phyloP scores from a whole-genome alignment of 2,329 filamentous ascomycete species.

The Xylaria sp. region DNA sequence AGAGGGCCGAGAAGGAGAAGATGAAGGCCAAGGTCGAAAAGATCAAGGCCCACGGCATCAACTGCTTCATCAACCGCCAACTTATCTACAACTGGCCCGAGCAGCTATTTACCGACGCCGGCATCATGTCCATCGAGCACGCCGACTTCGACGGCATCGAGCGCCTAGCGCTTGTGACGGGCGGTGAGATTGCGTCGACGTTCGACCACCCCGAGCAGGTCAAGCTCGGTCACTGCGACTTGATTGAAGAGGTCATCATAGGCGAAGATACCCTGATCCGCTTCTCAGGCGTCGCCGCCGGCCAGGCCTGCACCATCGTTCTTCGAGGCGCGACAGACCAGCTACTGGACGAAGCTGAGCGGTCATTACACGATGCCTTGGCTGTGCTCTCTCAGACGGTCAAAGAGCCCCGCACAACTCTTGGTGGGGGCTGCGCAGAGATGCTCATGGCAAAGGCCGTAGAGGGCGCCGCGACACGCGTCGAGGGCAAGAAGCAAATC shows the following conservation, averaged over 20 bases:
- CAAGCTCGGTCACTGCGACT: constrained; percentile 92
- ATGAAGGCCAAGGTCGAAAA: constrained; percentile 99
- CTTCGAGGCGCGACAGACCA: constrained; percentile 96
- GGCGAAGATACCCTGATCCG: constrained; percentile 97
- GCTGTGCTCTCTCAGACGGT: constrained; percentile 97
- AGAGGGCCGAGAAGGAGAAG: constrained; percentile 98
- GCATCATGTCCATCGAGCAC: constrained; percentile 98
- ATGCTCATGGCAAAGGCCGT: constrained; percentile 99
- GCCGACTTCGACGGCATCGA: constrained; percentile 99
- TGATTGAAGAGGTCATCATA: constrained; percentile 98
- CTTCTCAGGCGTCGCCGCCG: constrained; percentile 94
- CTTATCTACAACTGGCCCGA: constrained; percentile 99
- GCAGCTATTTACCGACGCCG: constrained; percentile 96
- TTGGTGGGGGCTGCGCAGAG: constrained; percentile 95
- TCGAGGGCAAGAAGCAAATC: constrained; percentile 95
- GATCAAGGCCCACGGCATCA: constrained; percentile 98
- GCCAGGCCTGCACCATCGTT: constrained; percentile 95
- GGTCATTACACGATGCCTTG: constrained; percentile 93
- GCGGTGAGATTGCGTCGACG: constrained; percentile 95
- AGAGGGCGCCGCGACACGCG: constrained; percentile 89
- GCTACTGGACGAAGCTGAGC: constrained; percentile 94
- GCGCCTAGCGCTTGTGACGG: constrained; percentile 91
- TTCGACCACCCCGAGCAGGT: constrained; percentile 98
- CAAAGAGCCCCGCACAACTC: constrained; percentile 90
- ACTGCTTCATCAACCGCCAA: constrained; percentile 99